Base-by-base conservation (phyloP, 176 grass and related monocot genomes). In the Rhipidocladum racemiflorum region DNA sequence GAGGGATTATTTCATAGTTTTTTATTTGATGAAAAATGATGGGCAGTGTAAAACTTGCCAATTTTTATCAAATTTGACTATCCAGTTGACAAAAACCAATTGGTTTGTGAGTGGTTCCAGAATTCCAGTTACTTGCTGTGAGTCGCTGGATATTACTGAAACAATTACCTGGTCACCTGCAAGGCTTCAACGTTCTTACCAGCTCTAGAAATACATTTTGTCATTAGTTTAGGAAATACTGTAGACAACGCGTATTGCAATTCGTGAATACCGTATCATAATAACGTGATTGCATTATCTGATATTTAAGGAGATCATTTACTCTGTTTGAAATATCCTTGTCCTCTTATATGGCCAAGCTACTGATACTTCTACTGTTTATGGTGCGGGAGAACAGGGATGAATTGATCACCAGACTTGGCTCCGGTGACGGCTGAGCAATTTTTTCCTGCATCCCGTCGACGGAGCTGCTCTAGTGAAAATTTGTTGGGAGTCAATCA, bases 301-400 rank as follows among this genome's bases (percentile, higher is more conserved):
- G 16, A 88, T 99, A 64, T 93, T 95, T 72, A 95, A 99, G 96
- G 96, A 91, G 50, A 80, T 78, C 27, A 12, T 1, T 39, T 4
- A n/a, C 36, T 17, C 46, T 35, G 7, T 77, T 65, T 27, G 16
- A 57, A 77, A 69, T 70, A 38, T 14, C 0, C 4, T 8, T 25
- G 24, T 6, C 30, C 17, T 6, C 62, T 56, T 80, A 20, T 40
- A 35, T 74, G 23, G 34, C 42, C 20, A 7, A n/a, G 25, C 7
- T 39, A 40, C 15, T 86, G 23, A 80, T 15, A 36, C 38, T 75
- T 66, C 0, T 56, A 63, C 46, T 44, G 1, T 74, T 48, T 77
- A 18, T 65, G 32, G 36, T 75, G 55, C 70, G 90, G 93, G 87
- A 95, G 36, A 90, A 95, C 80, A 85, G 87, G 20, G 90, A 92